Percentiles rank a stretch among this genome's conserved stretches.
Conservation (phyloP, 2,329 filamentous ascomycete genomes). For the Albifimbria verrucaria region DNA sequence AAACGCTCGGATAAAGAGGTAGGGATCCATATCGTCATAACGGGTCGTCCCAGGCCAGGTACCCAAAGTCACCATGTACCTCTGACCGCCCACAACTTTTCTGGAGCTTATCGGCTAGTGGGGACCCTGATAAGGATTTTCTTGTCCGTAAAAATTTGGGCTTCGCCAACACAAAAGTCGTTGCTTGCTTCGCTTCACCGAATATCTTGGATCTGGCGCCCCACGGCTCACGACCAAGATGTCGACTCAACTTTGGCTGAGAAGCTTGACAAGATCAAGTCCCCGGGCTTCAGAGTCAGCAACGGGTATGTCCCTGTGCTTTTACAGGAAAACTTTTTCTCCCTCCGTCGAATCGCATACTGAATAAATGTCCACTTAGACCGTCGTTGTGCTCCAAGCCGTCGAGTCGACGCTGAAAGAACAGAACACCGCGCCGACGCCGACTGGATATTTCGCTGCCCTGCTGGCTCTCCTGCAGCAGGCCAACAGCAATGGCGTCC, state of each 20-base stretch:
- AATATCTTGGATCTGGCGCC: conserved; percentile 20
- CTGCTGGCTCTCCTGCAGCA: conserved; percentile 83
- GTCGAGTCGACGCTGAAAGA: conserved; percentile 91
- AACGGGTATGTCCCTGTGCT: conserved; percentile 61
- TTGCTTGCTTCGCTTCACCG: conserved; percentile 16
- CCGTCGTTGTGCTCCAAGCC: conserved; percentile 80
- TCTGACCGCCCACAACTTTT: too few relatives aligned
- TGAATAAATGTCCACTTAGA: conserved; percentile 45
- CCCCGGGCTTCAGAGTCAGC: conserved; percentile 94
- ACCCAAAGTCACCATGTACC: too few relatives aligned
- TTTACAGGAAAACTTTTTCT: conserved; percentile 1
- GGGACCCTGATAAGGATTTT: conserved; percentile 21
- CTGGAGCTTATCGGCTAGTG: conserved; percentile 20
- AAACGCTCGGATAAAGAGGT: conserved; percentile 26
- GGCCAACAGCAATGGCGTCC: conserved; percentile 63
- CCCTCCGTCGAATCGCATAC: conserved; percentile 2
- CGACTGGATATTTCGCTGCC: conserved; percentile 95
- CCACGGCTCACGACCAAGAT: conserved; percentile 34
- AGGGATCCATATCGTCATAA: conserved; percentile 17
- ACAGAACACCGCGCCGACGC: conserved; percentile 76
- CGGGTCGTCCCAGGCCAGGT: too few relatives aligned
- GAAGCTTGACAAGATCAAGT: conserved; percentile 96
- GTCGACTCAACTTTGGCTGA: conserved; percentile 64
- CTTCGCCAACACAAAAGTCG: conserved; percentile 3
- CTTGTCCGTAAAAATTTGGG: conserved; percentile 9